Base-by-base conservation (phyloP, 495 filamentous ascomycete genomes). In the Tuber indicum region DNA sequence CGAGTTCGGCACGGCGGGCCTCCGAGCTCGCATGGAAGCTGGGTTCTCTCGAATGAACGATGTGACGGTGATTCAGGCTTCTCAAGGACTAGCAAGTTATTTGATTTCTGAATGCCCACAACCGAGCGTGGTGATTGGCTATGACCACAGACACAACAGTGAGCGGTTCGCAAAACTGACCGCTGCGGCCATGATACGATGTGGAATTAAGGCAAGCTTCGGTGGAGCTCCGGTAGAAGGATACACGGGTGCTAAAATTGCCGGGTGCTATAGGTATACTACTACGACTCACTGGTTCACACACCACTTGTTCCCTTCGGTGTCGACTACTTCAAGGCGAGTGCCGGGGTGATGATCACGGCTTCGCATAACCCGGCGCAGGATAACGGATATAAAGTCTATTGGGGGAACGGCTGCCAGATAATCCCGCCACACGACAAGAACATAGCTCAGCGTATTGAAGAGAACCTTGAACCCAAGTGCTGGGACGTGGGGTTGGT, bases 351-450 rank as follows among this genome's bases (percentile, higher is more conserved):
- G 39, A 92, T 93, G 91, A 86, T 92, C 71, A 92, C 91, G 70
- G 91, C 91, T 23, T 78, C 75, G 44, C 84, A 79, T 75, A 93
- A 93, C 79, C 91, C 91, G 72, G 87, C 89, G 32, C 84, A 88
- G 77, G 91, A 93, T 82, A 92, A 93, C 81, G 89, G 90, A 58
- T 92, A 92, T 84, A 93, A 93, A 85, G 91, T 93, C 83, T 92
- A 91, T 84, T 91, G 89, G 84, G 86, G 84, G 72, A 91, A 91
- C 82, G 91, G 90, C 21, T 91, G 90, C 77, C 91, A 93, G 82
- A 92, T 92, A 77, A 90, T 91, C 72, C 86, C 89, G 23, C 91
- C 91, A 72, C 86, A 89, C 78, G 91, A 92, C 77, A 84, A 81
- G 39, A 86, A 88, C 62, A 93, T 93, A 71, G 86, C 90, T 4